Percentiles rank a stretch among this genome's conserved stretches.
These are phyloP conservation scores for Petrea volubilis DNA, from an alignment of 257 asterid species.

Conservation along the genomic window DNA sequence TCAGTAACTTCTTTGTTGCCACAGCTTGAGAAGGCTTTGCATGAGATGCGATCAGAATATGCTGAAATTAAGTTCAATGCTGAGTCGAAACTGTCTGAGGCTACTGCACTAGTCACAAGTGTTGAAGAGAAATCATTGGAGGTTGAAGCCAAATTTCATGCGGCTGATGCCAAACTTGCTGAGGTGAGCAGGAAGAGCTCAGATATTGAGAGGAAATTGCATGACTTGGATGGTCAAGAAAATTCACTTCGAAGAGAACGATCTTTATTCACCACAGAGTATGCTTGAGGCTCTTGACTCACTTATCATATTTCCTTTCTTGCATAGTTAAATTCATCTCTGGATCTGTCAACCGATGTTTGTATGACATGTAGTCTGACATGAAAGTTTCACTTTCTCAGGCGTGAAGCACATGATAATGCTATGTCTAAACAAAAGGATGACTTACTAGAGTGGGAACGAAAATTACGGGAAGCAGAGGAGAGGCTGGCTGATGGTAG, in stretches of 20 bases:
- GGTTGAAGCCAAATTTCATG: conserved; percentile 80
- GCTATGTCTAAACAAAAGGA: conserved; percentile 78
- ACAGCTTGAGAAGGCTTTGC: conserved; percentile 92
- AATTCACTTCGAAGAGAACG: conserved; percentile 76
- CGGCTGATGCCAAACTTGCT: conserved; percentile 91
- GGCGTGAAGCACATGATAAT: conserved; percentile 71
- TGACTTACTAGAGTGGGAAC: conserved; percentile 90
- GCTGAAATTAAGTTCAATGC: conserved; percentile 91
- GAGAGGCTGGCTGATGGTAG: conserved; percentile 83
- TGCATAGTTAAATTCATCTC: background rate
- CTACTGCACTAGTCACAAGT: conserved; percentile 73
- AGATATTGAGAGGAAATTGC: conserved; percentile 75
- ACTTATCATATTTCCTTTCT: conserved; percentile 8
- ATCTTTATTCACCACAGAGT: conserved; percentile 70
- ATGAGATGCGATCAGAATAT: conserved; percentile 79
- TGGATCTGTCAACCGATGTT: background rate
- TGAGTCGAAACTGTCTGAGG: conserved; percentile 82
- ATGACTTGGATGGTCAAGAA: conserved; percentile 77
- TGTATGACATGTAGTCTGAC: conserved; percentile 20
- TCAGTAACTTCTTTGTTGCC: conserved; percentile 25
- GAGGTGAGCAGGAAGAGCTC: conserved; percentile 85
- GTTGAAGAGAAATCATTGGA: conserved; percentile 78
- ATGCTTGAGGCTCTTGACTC: conserved; percentile 31
- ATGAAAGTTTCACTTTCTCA: conserved; percentile 30
- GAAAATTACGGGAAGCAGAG: conserved; percentile 77